Conservation (phyloP, 495 filamentous ascomycete species). For the Podospora didyma region DNA sequence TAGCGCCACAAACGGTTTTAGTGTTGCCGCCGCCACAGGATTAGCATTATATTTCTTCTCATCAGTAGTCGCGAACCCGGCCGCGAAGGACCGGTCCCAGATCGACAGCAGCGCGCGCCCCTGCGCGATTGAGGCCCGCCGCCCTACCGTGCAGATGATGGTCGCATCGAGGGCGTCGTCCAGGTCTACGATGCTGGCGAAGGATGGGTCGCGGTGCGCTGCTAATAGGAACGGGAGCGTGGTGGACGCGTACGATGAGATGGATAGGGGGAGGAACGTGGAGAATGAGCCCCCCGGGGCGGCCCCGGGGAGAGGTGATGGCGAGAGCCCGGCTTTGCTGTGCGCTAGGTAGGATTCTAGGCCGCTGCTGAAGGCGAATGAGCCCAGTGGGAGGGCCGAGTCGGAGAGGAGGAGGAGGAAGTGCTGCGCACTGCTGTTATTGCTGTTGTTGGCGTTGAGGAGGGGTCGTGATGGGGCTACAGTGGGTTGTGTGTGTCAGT, state of each 20-base stretch:
- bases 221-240: conserved; percentile 82
- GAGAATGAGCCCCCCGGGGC: conserved; percentile 46
- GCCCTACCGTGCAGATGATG: conserved; percentile 80
- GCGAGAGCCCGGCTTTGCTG: conserved; percentile 38
- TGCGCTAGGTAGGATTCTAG: conserved; percentile 93
- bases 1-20: conserved; percentile 33
- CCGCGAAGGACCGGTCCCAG: conserved; percentile 74
- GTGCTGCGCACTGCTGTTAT: conserved; percentile 46
- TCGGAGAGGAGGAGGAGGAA: conserved; percentile 89
- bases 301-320: conserved; percentile 10
- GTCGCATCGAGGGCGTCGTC: conserved; percentile 87
- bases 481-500: too few relatives aligned
- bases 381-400: conserved; percentile 91
- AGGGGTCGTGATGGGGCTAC: not conserved
- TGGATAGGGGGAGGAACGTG: conserved; percentile 72
- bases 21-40: conserved; percentile 5
- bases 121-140: conserved; percentile 78
- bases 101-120: conserved; percentile 80
- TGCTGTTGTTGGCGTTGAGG: too few relatives aligned
- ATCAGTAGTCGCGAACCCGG: too few relatives aligned
- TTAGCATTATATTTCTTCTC: too few relatives aligned
- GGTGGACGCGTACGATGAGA: conserved; percentile 72
- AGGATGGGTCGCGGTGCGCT: conserved; percentile 59
- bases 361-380: conserved; percentile 93
- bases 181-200: conserved; percentile 34